Evolutionary conservation across 1,284 basidiomycete genomes (phyloP), one percentile per base, ranked within the genome.

Genomic region (Apiotrichum domesticum): DNA sequence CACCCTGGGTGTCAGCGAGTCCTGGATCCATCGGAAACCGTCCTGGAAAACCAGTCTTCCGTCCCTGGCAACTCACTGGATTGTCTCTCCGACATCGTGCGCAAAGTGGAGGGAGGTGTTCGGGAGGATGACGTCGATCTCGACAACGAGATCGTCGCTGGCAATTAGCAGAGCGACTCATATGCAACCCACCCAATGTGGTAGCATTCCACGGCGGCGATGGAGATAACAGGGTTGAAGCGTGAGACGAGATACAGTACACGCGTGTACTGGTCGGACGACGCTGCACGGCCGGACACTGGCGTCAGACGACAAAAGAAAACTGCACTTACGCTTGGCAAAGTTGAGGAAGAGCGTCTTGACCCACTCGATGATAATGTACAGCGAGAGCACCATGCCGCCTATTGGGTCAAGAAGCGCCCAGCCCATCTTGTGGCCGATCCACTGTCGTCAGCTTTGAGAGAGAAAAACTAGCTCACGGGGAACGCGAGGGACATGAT

Each of bases 401-500:
- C 79, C 79, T 6, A 80, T 66, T 3, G 80, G 77, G 64, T 80
- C 80, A 9, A 81, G 71, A 29, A 76, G 64, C 0, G 61, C 62
- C 63, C 71, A 75, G 1, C 62, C 40, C 4, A 77, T 37, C 35
- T 69, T 57, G 13, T 67, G 59, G 2, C 78, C 77, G 14, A 77
- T 59, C 54, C 64, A 74, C 69, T 74, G 49, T 34, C n/a, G 59
- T 59, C 46, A 61, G 57, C 33, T 57, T 58, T 55, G 39, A n/a
- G 13, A 33, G 3, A 68, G 61, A 39, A 62, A 57, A 11, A 6
- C n/a, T 63, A 67, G 37, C 79, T 44, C 52, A 79, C 77, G 2
- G 81, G 82, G 63, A 83, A 83, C 32, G 80, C 67, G 14, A 83
- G 73, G 6, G 81, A 82, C 63, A 81, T 78, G 33, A 79, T 68